Evolutionary conservation across 2,329 filamentous ascomycete species (phyloP).

Genomic region (Colletotrichum melonis): DNA sequence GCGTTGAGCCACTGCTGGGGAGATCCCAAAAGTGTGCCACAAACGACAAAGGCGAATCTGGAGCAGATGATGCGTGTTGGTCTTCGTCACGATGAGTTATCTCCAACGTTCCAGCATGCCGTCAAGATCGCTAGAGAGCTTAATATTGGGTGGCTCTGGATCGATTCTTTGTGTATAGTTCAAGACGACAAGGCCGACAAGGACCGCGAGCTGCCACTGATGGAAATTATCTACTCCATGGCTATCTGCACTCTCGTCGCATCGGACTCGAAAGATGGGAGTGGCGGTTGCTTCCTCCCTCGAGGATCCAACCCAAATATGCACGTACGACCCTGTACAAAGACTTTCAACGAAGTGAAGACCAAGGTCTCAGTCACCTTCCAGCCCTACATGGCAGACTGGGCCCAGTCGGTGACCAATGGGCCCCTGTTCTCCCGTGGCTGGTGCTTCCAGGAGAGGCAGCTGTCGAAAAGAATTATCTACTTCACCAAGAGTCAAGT

Average conservation of each 20-base stretch:
- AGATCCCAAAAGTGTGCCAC: not conserved
- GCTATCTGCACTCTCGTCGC: not conserved
- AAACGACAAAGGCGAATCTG: not conserved
- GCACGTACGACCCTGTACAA: not conserved
- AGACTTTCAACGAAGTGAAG: not conserved
- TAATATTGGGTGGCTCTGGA: not conserved
- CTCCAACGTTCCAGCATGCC: not conserved
- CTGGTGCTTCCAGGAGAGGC: not conserved
- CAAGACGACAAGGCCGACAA: not conserved
- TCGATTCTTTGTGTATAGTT: not conserved
- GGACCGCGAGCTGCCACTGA: not conserved
- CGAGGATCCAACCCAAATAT: not conserved
- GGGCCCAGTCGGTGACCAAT: not conserved
- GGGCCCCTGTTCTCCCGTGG: not conserved
- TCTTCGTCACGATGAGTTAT: not conserved
- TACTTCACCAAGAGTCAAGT: not conserved
- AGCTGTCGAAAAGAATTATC: not conserved
- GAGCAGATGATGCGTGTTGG: not conserved
- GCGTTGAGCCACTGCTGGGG: not conserved
- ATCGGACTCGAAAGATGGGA: not conserved
- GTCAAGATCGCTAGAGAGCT: not conserved
- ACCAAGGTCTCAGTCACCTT: not conserved
- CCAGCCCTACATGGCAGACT: not conserved
- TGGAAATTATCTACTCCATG: not conserved
- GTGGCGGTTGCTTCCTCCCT: not conserved